phyloP scores from a whole-genome alignment of 768 basidiomycete species.

The Udeniomyces megalosporus region DNA sequence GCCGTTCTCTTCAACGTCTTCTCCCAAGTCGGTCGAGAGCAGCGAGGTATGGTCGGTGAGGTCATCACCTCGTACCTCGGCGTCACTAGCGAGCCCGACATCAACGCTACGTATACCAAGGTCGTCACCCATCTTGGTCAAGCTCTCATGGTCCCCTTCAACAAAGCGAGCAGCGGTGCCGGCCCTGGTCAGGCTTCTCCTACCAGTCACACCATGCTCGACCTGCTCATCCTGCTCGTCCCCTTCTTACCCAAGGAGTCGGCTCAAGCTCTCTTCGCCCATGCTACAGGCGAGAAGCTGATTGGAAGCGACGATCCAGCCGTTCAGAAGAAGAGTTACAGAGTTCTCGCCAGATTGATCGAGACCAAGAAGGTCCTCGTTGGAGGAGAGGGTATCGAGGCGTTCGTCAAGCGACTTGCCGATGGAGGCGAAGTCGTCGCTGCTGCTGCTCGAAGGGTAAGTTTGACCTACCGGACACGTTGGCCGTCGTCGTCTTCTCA shows the following conservation, averaged over 20 bases:
- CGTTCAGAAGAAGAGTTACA: constrained; percentile 90
- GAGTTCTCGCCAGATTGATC: constrained; percentile 60
- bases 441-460: constrained; percentile 74
- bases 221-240: constrained; percentile 69
- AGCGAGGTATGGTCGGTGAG: constrained; percentile 61
- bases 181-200: constrained; percentile 19
- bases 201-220: constrained; percentile 44
- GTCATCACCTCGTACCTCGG: constrained; percentile 74
- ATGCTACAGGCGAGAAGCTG: constrained; percentile 50
- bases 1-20: constrained; percentile 96
- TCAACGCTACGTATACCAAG: constrained; percentile 64
- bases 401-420: constrained; percentile 49
- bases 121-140: constrained; percentile 39
- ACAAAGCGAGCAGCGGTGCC: background rate
- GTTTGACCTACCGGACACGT: constrained; percentile 3
- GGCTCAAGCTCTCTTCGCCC: constrained; percentile 45
- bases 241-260: constrained; percentile 53
- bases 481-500: background rate
- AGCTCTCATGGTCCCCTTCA: constrained; percentile 20
- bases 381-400: constrained; percentile 35
- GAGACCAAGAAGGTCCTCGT: constrained; percentile 42
- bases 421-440: constrained; percentile 48
- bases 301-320: constrained; percentile 65
- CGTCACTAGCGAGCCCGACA: constrained; percentile 61
- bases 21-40: constrained; percentile 59